Evolutionary conservation across 768 basidiomycete genomes (phyloP).

Genomic region (Trametes elegans): DNA sequence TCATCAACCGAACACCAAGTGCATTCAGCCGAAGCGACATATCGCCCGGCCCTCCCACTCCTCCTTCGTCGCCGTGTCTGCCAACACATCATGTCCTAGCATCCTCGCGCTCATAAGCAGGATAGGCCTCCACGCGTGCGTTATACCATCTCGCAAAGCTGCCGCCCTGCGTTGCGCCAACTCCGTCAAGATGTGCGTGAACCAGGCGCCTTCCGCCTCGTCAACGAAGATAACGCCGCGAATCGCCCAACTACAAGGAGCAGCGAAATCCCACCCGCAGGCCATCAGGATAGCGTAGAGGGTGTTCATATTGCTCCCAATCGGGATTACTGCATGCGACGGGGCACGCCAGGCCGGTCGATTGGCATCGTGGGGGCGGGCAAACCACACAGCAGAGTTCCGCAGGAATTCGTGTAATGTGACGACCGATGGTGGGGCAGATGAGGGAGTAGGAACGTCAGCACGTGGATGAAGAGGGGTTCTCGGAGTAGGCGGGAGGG

Average conservation of each 20-base stretch:
- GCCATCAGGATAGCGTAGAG: constrained; percentile 46
- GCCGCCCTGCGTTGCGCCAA: constrained; percentile 7
- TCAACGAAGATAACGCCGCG: constrained; percentile 31
- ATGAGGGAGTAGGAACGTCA: not conserved
- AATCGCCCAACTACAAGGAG: constrained; percentile 14
- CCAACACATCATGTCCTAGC: constrained; percentile 20
- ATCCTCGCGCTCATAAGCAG: constrained; percentile 20
- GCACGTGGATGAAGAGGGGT: constrained; percentile 11
- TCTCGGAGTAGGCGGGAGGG: no score
- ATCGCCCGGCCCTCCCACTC: constrained; percentile 17
- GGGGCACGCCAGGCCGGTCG: constrained; percentile 31
- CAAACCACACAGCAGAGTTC: constrained; percentile 24
- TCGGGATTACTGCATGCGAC: constrained; percentile 31
- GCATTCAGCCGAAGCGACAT: constrained; percentile 21
- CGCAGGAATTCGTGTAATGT: constrained; percentile 20
- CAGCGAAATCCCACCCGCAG: constrained; percentile 41
- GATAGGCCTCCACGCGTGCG: constrained; percentile 11
- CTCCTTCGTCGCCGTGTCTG: constrained; percentile 1
- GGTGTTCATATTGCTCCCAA: constrained; percentile 37
- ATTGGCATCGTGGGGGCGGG: constrained; percentile 8
- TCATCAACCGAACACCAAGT: not conserved
- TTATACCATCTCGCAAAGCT: not conserved
- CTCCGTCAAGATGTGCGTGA: not conserved
- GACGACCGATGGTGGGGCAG: not conserved
- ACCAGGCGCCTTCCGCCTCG: constrained; percentile 1